A percentile compares a stretch with the other conserved stretches of the same genome.
Evolutionary conservation across 345 rosid genomes (phyloP).

Genomic region (sweet orange (Citrus sinensis)): DVS_A1.0 CM039168.1:1096501-1097000

Average conservation of each 20-base stretch:
- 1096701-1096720: neutral
- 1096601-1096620: neutral
- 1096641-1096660: neutral
- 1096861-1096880: slow-evolving; percentile 22
- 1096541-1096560: no score
- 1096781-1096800: slow-evolving; percentile 20
- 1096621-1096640: neutral
- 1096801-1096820: neutral
- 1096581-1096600: no score
- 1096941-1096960: neutral
- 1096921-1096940: slow-evolving; percentile 7
- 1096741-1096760: no score
- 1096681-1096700: neutral
- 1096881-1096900: neutral
- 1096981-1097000: slow-evolving; percentile 6
- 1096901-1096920: slow-evolving; percentile 50
- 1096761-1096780: neutral
- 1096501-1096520: no score
- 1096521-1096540: no score
- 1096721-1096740: neutral
- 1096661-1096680: neutral
- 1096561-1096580: no score
- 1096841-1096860: slow-evolving; percentile 75
- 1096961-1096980: no score
- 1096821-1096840: slow-evolving; percentile 12